Conservation (phyloP, 345 rosid species). For the Brassica nigra region DNA sequence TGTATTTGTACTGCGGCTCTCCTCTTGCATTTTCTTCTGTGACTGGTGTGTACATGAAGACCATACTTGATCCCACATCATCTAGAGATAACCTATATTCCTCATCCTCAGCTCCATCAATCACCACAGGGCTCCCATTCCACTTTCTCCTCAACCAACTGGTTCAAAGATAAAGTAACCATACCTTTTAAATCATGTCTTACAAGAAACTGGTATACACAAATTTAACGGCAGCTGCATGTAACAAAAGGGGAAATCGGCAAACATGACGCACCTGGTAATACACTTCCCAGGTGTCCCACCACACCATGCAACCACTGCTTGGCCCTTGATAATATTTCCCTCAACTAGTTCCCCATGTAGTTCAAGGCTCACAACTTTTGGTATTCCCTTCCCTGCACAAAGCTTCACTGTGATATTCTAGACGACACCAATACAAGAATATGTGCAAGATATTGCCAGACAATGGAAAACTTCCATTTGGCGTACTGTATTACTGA, state of each 20-base stretch:
- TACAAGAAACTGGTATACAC: not conserved
- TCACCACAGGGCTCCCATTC: conserved; percentile 91
- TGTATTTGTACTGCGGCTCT: conserved; percentile 92
- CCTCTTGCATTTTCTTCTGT: conserved; percentile 95
- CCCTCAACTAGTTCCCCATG: conserved; percentile 88
- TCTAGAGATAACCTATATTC: conserved; percentile 74
- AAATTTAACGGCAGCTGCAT: conserved; percentile 9
- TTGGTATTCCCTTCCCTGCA: conserved; percentile 90
- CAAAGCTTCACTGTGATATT: conserved; percentile 10
- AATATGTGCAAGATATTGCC: not conserved
- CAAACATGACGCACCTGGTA: conserved; percentile 59
- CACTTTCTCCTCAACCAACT: conserved; percentile 96
- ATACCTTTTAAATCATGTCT: conserved; percentile 12
- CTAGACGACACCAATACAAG: conserved; percentile 18
- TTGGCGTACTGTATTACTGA: conserved; percentile 10
- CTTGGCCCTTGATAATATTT: conserved; percentile 63
- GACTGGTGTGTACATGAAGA: conserved; percentile 96
- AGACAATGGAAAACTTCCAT: conserved; percentile 6
- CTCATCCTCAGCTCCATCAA: conserved; percentile 87
- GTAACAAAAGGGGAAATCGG: conserved; percentile 16
- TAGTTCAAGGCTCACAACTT: conserved; percentile 87
- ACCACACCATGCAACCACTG: conserved; percentile 96
- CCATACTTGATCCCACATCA: conserved; percentile 93
- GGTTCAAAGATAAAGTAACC: conserved; percentile 30
- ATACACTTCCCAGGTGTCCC: conserved; percentile 95